phyloP scores from a whole-genome alignment of 2,329 filamentous ascomycete species.

The Colletotrichum somersetense region DNA sequence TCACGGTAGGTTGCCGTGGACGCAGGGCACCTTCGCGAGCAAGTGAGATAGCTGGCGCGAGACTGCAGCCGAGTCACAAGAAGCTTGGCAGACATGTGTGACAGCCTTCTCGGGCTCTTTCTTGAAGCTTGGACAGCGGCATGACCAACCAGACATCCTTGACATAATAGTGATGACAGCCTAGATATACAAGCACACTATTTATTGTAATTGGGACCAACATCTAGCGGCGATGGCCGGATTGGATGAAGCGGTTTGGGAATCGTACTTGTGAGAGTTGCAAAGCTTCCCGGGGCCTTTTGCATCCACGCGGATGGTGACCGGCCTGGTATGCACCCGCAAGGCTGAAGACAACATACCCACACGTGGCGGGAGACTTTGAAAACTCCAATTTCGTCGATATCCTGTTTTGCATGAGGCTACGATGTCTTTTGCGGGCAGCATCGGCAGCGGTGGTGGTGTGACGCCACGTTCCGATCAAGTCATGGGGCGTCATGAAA shows the following conservation, averaged over 20 bases:
- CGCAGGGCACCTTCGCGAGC: background rate
- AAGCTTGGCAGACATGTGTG: slow-evolving; percentile 1
- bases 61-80: background rate
- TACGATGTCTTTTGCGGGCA: background rate
- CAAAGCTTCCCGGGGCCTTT: background rate
- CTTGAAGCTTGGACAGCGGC: background rate
- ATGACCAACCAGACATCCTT: background rate
- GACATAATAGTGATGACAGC: background rate
- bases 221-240: background rate
- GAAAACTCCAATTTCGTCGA: background rate
- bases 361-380: background rate
- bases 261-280: background rate
- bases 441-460: background rate
- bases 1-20: background rate
- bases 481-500: slow-evolving; percentile 2
- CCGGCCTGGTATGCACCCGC: background rate
- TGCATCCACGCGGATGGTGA: background rate
- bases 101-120: background rate
- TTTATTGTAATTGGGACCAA: background rate
- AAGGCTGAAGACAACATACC: background rate
- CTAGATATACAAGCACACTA: background rate
- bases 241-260: background rate
- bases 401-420: background rate
- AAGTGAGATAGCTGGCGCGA: background rate
- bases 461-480: background rate